Conservation (phyloP, 2,329 filamentous ascomycete genomes). For the Trichoderma afroharzianum region DNA sequence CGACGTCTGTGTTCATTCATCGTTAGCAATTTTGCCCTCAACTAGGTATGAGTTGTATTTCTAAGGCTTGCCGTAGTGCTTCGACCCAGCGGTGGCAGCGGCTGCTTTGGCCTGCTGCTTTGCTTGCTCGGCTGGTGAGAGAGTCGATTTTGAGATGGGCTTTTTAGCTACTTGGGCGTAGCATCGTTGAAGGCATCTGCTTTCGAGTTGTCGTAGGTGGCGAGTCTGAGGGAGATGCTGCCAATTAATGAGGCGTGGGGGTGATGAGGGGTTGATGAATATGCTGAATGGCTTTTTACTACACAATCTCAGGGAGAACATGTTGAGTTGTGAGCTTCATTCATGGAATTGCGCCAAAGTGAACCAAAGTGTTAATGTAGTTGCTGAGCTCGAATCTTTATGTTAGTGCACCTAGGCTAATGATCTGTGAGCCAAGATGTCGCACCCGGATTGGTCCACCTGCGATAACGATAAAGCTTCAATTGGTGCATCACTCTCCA, state of each 20-base stretch:
- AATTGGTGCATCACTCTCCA: neutral
- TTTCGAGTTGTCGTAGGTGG: constrained; percentile 21
- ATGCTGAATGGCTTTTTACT: neutral
- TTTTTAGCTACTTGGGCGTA: constrained; percentile 22
- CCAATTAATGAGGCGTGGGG: neutral
- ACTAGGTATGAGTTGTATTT: no score
- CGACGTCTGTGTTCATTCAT: constrained; percentile 40
- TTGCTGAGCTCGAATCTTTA: neutral
- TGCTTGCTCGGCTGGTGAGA: constrained; percentile 24
- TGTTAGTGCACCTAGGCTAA: neutral
- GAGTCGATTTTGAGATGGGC: constrained; percentile 16
- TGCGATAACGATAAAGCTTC: constrained; percentile 12
- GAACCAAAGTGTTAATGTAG: neutral
- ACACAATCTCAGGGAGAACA: constrained; percentile 11
- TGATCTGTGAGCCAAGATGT: neutral
- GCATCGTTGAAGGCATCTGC: constrained; percentile 23
- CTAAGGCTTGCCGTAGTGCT: constrained; percentile 21
- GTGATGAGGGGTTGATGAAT: neutral
- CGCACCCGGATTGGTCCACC: neutral
- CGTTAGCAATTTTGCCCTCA: neutral
- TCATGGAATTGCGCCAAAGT: neutral
- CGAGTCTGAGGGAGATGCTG: neutral
- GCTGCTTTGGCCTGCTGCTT: constrained; percentile 28
- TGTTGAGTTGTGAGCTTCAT: neutral
- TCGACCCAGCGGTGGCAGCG: constrained; percentile 22